Conservation (phyloP, 306 rosid species). For the Malus fusca region DNA sequence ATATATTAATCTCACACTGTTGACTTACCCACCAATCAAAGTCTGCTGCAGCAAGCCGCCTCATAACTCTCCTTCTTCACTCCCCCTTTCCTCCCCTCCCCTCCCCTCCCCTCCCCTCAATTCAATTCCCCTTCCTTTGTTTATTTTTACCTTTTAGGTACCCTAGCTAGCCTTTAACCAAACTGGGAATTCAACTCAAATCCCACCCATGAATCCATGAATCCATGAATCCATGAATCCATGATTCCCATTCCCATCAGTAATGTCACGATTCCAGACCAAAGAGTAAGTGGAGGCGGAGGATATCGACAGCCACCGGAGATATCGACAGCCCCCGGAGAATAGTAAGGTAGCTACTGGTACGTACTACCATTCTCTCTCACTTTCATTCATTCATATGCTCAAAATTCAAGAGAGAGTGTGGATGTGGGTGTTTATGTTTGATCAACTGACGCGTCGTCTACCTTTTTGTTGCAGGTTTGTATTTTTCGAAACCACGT, state of each 20-base stretch:
- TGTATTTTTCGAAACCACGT: neutral
- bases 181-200: neutral
- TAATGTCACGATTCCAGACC: no score
- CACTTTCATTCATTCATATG: neutral
- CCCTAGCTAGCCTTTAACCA: neutral
- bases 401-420: neutral
- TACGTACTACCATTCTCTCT: neutral
- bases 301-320: no score
- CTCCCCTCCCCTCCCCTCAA: neutral
- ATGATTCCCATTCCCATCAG: no score
- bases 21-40: conserved; percentile 25
- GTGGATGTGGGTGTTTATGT: neutral
- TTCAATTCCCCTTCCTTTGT: conserved; percentile 11
- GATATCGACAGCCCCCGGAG: no score
- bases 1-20: neutral
- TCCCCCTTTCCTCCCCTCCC: neutral
- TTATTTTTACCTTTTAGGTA: neutral
- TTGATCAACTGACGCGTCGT: neutral
- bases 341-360: neutral
- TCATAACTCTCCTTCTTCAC: conserved; percentile 39
- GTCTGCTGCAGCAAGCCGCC: conserved; percentile 55
- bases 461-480: neutral
- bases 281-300: no score
- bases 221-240: neutral
- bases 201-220: neutral